phyloP scores from a whole-genome alignment of 2,329 filamentous ascomycete genomes.

The Neophaeococcomyces aloes region DNA sequence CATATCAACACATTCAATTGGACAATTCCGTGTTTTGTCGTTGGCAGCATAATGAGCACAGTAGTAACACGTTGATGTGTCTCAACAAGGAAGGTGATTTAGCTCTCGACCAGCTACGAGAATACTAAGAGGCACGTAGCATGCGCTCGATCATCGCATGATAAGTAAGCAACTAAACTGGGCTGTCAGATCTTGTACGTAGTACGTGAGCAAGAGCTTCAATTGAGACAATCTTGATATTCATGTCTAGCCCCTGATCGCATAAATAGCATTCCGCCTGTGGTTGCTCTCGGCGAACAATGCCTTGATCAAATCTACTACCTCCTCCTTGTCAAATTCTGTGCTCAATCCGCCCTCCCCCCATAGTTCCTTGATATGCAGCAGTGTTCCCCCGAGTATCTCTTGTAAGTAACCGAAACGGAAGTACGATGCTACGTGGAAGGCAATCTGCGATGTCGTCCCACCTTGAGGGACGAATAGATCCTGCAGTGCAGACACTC shows the following conservation, averaged over 20 bases:
- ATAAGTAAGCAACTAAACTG: too few species aligned
- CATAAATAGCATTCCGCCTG: slow-evolving; percentile 46
- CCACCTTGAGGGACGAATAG: slow-evolving; percentile 42
- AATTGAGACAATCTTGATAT: too few species aligned
- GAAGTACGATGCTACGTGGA: slow-evolving; percentile 54
- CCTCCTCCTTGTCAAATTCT: slow-evolving; percentile 52
- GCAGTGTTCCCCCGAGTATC: slow-evolving; percentile 52
- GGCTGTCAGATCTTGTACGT: too few species aligned
- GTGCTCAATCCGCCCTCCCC: slow-evolving; percentile 52
- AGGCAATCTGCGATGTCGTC: slow-evolving; percentile 30
- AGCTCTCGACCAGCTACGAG: too few species aligned
- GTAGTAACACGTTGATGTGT: too few species aligned
- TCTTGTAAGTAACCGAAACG: slow-evolving; percentile 55
- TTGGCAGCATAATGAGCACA: too few species aligned
- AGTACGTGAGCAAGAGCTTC: too few species aligned
- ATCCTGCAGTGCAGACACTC: slow-evolving; percentile 45
- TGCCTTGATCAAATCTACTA: slow-evolving; percentile 53
- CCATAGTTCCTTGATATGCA: slow-evolving; percentile 57
- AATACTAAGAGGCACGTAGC: too few species aligned
- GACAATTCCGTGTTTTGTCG: too few species aligned
- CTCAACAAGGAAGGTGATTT: too few species aligned
- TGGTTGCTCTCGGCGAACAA: slow-evolving; percentile 54
- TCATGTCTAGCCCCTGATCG: slow-evolving; percentile 35
- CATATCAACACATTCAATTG: too few species aligned
- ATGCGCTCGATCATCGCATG: too few species aligned